Percentiles rank a stretch among this genome's conserved stretches.
Evolutionary conservation across 495 filamentous ascomycete species (phyloP).

Genomic region (Filosporella fistucella): DNA sequence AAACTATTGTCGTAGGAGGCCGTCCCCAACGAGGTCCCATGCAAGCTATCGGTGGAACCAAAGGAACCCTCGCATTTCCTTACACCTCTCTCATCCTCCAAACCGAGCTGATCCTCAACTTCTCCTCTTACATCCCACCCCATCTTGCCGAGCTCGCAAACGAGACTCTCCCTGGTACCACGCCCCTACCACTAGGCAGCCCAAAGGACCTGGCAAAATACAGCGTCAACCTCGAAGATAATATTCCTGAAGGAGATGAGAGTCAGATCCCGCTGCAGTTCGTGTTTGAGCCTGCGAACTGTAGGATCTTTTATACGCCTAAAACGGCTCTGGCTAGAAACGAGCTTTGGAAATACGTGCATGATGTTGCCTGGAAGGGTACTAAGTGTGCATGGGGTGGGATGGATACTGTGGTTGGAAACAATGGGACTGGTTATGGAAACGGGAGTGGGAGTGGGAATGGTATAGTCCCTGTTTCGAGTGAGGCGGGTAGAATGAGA

Average conservation of each 20-base stretch:
- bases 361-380: constrained; percentile 12
- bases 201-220: constrained; percentile 26
- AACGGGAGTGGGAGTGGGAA: too few relatives aligned
- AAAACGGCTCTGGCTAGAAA: constrained; percentile 34
- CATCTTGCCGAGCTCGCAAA: constrained; percentile 14
- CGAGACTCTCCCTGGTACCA: constrained; percentile 20
- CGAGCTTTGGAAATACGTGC: constrained; percentile 39
- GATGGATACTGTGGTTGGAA: too few relatives aligned
- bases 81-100: background rate
- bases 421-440: too few relatives aligned
- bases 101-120: background rate
- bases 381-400: constrained; percentile 10
- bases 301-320: constrained; percentile 47
- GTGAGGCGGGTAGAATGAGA: too few relatives aligned
- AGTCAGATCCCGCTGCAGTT: constrained; percentile 44
- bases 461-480: too few relatives aligned
- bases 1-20: constrained; percentile 42
- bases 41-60: constrained; percentile 26
- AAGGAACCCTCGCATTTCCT: background rate
- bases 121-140: constrained; percentile 18
- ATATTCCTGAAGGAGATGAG: constrained; percentile 23
- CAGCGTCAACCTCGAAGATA: constrained; percentile 34
- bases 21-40: constrained; percentile 33
- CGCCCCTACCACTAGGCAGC: constrained; percentile 1
- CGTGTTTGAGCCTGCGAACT: constrained; percentile 45